These are phyloP conservation scores for Psilocybe cubensis DNA, from an alignment of 768 basidiomycete species.

Conservation along the genomic window DNA sequence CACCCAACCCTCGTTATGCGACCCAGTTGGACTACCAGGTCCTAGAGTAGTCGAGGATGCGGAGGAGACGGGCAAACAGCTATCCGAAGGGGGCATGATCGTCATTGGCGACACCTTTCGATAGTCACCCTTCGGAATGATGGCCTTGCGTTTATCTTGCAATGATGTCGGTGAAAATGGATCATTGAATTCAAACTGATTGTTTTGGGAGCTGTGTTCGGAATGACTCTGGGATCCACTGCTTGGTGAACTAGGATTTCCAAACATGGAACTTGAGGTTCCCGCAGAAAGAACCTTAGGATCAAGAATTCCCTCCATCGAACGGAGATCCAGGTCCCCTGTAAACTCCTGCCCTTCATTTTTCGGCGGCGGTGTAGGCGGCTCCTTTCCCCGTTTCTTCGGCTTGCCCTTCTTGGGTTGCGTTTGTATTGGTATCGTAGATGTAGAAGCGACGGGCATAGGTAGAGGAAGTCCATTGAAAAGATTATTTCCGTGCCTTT, in stretches of 20 bases:
- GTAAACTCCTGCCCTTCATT: constrained; percentile 36
- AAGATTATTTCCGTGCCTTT: constrained; percentile 1
- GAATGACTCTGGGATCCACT: constrained; percentile 40
- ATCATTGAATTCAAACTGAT: constrained; percentile 40
- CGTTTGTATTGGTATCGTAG: constrained; percentile 21
- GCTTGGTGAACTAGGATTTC: constrained; percentile 40
- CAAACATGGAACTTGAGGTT: constrained; percentile 11
- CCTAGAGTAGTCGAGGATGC: constrained; percentile 14
- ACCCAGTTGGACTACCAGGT: constrained; percentile 25
- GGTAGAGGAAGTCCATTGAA: constrained; percentile 14
- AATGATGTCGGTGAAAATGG: constrained; percentile 40
- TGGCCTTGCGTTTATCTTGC: constrained; percentile 28
- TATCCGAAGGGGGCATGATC: constrained; percentile 19
- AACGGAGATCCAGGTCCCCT: constrained; percentile 70
- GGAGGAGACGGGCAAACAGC: neutral
- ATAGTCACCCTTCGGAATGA: constrained; percentile 23
- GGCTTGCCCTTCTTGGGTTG: constrained; percentile 34
- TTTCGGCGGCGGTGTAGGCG: constrained; percentile 34
- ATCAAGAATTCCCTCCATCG: constrained; percentile 86
- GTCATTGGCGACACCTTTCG: constrained; percentile 61
- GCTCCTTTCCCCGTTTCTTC: constrained; percentile 26
- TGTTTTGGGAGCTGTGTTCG: constrained; percentile 28
- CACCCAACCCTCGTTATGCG: constrained; percentile 47
- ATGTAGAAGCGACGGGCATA: constrained; percentile 1
- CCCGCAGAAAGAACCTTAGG: constrained; percentile 28